Conservation (phyloP, 2,329 filamentous ascomycete genomes). For the Cercospora nicotianae region DNA sequence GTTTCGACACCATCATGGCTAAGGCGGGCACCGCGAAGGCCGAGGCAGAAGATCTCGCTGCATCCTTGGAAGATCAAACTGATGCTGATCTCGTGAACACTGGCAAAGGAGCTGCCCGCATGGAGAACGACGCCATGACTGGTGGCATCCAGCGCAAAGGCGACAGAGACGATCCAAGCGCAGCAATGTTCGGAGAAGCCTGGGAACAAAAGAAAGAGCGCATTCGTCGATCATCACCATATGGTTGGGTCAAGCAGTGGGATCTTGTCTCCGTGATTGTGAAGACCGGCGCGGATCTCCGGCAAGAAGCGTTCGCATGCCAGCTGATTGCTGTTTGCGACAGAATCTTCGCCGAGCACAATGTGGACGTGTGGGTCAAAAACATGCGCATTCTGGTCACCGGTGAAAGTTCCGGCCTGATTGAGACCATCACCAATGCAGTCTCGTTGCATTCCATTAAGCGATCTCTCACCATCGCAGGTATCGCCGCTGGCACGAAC, state of each 20-base stretch:
- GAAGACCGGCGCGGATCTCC: conserved; percentile 73
- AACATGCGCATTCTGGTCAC: conserved; percentile 84
- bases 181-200: conserved; percentile 81
- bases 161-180: conserved; percentile 81
- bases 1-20: conserved; percentile 80
- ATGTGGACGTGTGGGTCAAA: conserved; percentile 81
- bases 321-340: conserved; percentile 80
- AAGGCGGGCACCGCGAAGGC: conserved; percentile 61
- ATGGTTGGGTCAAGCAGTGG: conserved; percentile 89
- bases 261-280: conserved; percentile 84
- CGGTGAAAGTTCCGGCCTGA: conserved; percentile 78
- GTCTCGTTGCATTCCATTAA: conserved; percentile 86
- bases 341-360: conserved; percentile 76
- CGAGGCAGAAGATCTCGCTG: conserved; percentile 52
- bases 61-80: conserved; percentile 32
- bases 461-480: conserved; percentile 73
- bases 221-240: conserved; percentile 78
- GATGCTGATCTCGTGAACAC: conserved; percentile 56
- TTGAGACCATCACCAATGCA: conserved; percentile 85
- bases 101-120: conserved; percentile 74
- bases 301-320: conserved; percentile 84
- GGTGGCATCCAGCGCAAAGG: conserved; percentile 77
- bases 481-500: conserved; percentile 70
- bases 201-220: conserved; percentile 83
- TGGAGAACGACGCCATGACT: conserved; percentile 89